Base-by-base conservation (phyloP, 768 basidiomycete genomes). In the Pisolithus albus region DNA sequence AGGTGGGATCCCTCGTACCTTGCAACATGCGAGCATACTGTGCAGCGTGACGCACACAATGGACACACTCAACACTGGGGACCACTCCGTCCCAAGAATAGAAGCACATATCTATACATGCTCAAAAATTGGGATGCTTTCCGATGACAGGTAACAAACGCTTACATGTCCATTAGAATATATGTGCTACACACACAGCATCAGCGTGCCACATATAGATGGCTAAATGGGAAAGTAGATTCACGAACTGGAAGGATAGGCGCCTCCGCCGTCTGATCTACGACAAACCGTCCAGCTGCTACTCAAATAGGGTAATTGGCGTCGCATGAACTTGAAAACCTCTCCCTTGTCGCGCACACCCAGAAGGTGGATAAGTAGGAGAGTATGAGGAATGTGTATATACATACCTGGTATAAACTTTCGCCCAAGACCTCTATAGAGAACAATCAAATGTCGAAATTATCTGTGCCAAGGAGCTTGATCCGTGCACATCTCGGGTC, bases 11-110 rank as follows among this genome's bases (percentile, higher is more conserved):
- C n/a, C 43, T 52, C 56, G 43, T 55, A 86, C 89, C 82, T 89
- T 93, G 81, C 88, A 91, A 6, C 87, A 90, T 21, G 89, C 92
- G 52, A 94, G 76, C 92, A 94, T 93, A 61, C 87, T 89, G 70
- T 93, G 92, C 45, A 94, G 69, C 4, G 91, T 92, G n/a, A 92
- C 79, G 60, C 88, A 92, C 40, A 92, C 81, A 2, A 87, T 78
- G 24, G 84, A 75, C 19, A 89, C 88, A 55, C 85, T 89, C 56
- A 92, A 69, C n/a, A 91, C 88, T 0, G 89, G 90, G 10, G 87
- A 89, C 90, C 90, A 92, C 57, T 92, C 91, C 59, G 79, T 86
- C 24, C 89, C 92, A 7, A 94, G 80, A 51, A 94, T 92, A 13
- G 88, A 91, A 8, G 88, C 89, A 61, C 91, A 93, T 58, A 93